Conservation (phyloP, 768 basidiomycete species). For the Tylopilus balloui region DNA sequence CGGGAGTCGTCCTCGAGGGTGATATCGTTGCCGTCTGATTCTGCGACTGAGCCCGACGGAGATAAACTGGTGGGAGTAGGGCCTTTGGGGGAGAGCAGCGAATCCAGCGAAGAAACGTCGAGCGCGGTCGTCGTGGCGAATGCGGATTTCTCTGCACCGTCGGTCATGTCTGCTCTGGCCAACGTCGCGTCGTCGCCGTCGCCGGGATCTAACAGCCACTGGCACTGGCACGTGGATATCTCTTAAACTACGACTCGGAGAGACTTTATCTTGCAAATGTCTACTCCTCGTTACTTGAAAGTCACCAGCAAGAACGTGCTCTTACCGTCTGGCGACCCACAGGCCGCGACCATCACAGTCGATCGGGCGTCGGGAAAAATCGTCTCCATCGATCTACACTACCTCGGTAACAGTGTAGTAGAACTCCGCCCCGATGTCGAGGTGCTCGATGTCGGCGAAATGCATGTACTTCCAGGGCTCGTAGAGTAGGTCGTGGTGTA, state of each 20-base stretch:
- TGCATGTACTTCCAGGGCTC: conserved; percentile 68
- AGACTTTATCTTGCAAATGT: conserved; percentile 10
- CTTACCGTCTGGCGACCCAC: conserved; percentile 45
- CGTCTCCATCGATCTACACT: conserved; percentile 39
- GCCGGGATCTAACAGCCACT: background rate
- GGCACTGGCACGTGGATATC: conserved; percentile 4
- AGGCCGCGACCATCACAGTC: conserved; percentile 64
- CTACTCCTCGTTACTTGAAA: conserved; percentile 26
- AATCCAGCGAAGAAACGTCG: conserved; percentile 35
- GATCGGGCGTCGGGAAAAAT: conserved; percentile 59
- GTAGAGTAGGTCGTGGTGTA: conserved; percentile 54
- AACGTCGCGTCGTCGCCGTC: background rate
- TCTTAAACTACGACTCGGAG: background rate
- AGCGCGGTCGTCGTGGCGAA: conserved; percentile 6
- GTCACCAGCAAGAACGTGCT: conserved; percentile 56
- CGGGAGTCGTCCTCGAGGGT: conserved; percentile 41
- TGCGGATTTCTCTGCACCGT: conserved; percentile 12
- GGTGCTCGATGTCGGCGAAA: conserved; percentile 55
- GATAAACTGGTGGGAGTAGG: conserved; percentile 28
- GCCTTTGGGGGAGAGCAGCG: conserved; percentile 48
- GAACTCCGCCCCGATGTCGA: conserved; percentile 24
- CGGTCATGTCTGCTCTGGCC: conserved; percentile 15
- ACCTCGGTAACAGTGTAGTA: conserved; percentile 28
- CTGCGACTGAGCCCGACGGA: conserved; percentile 43
- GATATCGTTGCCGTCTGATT: conserved; percentile 64